Base-by-base conservation (phyloP, 2,329 filamentous ascomycete species). In the Aspergillus sp. region DNA sequence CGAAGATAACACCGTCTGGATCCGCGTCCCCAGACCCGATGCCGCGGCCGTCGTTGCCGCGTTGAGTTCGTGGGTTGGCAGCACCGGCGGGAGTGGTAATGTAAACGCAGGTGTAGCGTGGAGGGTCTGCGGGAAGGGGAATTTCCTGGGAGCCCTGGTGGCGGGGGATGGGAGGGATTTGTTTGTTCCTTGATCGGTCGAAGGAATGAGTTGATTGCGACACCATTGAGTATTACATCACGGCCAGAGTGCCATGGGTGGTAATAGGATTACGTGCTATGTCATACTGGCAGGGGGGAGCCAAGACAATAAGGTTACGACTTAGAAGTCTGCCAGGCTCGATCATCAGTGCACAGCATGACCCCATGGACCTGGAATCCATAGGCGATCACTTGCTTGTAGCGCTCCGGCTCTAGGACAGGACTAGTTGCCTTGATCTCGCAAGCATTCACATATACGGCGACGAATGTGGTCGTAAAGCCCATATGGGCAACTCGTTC, bases 1-100 rank as follows among this genome's bases (percentile, higher is more conserved):
- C 34, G 1, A 12, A 4, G 3, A 40, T 3, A 44, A 60, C 44
- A 47, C 52, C 1, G 49, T 67, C 5, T 75, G 72, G 71, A 65
- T 75, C 9, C 65, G 73, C 33, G 61, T 74, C 0, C 70, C 72
- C 2, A 57, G 65, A 29, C 67, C 71, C n/a, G 73, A 75, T 52
- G 68, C 63, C 5, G 52, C 62, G 2, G 68, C 65, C 26, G 68
- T 74, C 9, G 60, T 69, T 5, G 65, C 64, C 9, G 72, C 71
- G 30, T 41, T 75, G 48, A 72, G 68, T 56, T 73, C 70, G 30
- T 75, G 73, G 73, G 61, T 71, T 44, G 68, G 69, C 1, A 58
- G 62, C 4, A 53, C 53, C 43, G 42, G 51, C 30, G 35, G 44
- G 7, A 40, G 46, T 32, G 48, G 52, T 19, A 19, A 19, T 9